Conservation (phyloP, 495 filamentous ascomycete genomes). For the Pyronema omphalodes region DNA sequence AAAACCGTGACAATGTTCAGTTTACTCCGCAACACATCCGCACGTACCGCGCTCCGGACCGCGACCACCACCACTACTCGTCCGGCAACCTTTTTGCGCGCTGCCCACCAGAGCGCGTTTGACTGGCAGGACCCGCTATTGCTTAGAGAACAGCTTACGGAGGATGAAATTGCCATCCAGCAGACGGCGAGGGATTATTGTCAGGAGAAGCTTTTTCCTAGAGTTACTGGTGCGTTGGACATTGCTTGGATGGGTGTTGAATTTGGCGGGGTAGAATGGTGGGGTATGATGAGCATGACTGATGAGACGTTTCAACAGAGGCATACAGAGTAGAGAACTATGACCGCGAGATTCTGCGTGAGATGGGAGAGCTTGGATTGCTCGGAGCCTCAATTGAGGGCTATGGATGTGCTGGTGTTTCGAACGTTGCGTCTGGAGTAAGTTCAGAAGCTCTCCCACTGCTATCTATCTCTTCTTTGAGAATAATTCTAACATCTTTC, state of each 20-base stretch:
- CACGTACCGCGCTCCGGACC: slow-evolving; percentile 4
- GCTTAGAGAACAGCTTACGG: slow-evolving; percentile 53
- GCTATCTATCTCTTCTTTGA: neutral
- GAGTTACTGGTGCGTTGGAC: slow-evolving; percentile 57
- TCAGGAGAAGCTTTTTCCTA: slow-evolving; percentile 68
- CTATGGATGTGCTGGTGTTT: slow-evolving; percentile 87
- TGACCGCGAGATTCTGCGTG: slow-evolving; percentile 68
- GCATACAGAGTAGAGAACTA: slow-evolving; percentile 90
- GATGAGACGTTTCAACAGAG: slow-evolving; percentile 40
- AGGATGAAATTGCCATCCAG: slow-evolving; percentile 75
- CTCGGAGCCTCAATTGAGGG: slow-evolving; percentile 82
- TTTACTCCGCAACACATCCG: neutral
- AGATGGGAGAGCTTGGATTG: slow-evolving; percentile 92
- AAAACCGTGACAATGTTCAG: neutral
- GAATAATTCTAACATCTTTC: neutral
- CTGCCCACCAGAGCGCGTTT: slow-evolving; percentile 29
- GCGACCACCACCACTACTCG: neutral
- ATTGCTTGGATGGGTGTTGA: slow-evolving; percentile 6
- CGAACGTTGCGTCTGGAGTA: slow-evolving; percentile 65
- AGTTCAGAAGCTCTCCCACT: neutral
- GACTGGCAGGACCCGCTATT: slow-evolving; percentile 85
- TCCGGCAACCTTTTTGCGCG: neutral
- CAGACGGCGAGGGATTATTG: slow-evolving; percentile 84
- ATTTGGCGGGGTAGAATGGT: neutral
- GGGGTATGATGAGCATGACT: neutral